Percentiles rank a stretch among this genome's conserved stretches.
Evolutionary conservation across 345 rosid species (phyloP).

Genomic region (Corymbia maculata): DNA sequence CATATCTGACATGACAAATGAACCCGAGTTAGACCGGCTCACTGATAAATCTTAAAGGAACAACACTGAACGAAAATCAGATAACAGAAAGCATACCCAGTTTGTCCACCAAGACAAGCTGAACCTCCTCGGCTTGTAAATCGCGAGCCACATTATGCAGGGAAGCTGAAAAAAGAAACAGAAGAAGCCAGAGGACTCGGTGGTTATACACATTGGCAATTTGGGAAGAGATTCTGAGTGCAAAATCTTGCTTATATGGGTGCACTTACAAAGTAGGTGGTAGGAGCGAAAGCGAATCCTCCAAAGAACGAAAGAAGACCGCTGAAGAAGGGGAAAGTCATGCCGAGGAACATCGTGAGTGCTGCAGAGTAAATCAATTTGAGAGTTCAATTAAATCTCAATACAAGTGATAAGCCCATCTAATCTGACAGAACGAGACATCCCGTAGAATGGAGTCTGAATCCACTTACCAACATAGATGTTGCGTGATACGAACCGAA

Average conservation of each 20-base stretch:
- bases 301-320: conserved; percentile 63
- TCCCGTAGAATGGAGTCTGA: background rate
- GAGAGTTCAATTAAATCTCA: background rate
- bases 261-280: conserved; percentile 60
- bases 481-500: conserved; percentile 12
- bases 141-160: conserved; percentile 55
- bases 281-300: conserved; percentile 81
- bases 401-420: background rate
- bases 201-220: background rate
- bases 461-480: conserved; percentile 18
- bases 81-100: conserved; percentile 38
- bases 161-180: conserved; percentile 35
- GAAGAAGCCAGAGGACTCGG: background rate
- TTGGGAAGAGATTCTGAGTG: background rate
- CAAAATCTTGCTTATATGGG: too few species aligned
- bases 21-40: background rate
- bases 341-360: conserved; percentile 57
- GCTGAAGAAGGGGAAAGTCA: conserved; percentile 70
- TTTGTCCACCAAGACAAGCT: conserved; percentile 63
- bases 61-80: background rate
- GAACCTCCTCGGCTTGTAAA: conserved; percentile 43
- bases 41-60: background rate
- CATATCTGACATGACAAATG: conserved; percentile 42
- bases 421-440: background rate
- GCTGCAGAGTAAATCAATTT: conserved; percentile 16